Evolutionary conservation across 768 basidiomycete genomes (phyloP), one percentile per base, ranked within the genome.

Genomic region (Lactarius akahatsu): DNA sequence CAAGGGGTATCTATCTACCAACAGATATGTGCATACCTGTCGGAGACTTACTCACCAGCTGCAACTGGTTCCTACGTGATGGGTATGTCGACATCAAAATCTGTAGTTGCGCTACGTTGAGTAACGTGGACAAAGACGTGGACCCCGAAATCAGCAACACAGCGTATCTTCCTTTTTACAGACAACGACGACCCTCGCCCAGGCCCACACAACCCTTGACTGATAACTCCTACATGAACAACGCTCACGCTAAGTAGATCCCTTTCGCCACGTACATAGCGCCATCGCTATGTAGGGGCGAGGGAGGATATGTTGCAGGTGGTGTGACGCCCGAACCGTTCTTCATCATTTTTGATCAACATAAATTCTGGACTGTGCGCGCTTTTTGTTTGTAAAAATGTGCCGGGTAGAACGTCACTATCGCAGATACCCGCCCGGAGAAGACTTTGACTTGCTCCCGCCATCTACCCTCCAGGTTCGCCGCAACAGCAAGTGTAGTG

Each of bases 101-200:
- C 9, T 32, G 32, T 10, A 34, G 32, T 1, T 34, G 9, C 32
- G 32, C 32, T 34, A 9, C 32, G 32, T 10, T 10, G 7, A 34
- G 32, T 32, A 32, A 6, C 30, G 3, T 32, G 32, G 32, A 34
- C 32, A 9, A 10, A 34, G 32, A 36, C 11, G 36, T 36, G 36
- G 36, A 38, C 91, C 9, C 87, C 89, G 28, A 94, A 95, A 73
- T 92, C 88, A 0, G 92, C 93, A 3, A 87, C 90, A 20, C 96
- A 96, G 74, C 88, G 95, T 7, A 84, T 98, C 1, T 98, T 98
- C 75, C 79, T 96, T 47, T 90, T 98, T 50, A 98, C 96, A 0
- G 90, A 98, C 73, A 87, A 91, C 71, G 94, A 95, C 71, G 77
- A 91, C 70, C 94, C 94, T 2, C 85, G 82, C 65, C 77, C 83